These are phyloP conservation scores for Claviceps quebecensis DNA, from an alignment of 2,329 filamentous ascomycete species.

Conservation along the genomic window DNA sequence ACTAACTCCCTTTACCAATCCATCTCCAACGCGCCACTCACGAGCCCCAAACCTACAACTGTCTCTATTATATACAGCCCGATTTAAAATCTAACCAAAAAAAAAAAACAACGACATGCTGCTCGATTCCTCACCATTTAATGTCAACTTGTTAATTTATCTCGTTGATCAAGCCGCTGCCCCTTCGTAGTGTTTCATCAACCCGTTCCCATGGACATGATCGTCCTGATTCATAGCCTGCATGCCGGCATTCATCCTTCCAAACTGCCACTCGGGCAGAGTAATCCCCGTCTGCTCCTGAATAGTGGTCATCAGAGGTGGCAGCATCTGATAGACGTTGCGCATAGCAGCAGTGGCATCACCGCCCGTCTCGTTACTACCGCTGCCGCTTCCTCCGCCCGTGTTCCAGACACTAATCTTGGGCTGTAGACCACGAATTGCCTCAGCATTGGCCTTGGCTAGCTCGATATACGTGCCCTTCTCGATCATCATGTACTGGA, in stretches of 20 bases:
- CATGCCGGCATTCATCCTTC: slow-evolving; percentile 24
- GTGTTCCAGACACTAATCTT: slow-evolving; percentile 92
- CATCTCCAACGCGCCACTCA: too few relatives aligned
- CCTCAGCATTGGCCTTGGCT: slow-evolving; percentile 62
- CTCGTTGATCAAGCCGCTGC: not conserved
- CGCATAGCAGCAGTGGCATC: slow-evolving; percentile 49
- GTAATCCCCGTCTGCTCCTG: slow-evolving; percentile 78
- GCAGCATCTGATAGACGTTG: slow-evolving; percentile 73
- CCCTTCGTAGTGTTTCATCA: not conserved
- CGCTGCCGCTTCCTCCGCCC: slow-evolving; percentile 28
- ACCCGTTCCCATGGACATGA: not conserved
- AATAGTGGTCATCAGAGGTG: slow-evolving; percentile 71
- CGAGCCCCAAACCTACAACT: not conserved
- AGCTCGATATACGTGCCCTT: slow-evolving; percentile 65
- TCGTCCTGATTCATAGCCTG: slow-evolving; percentile 15
- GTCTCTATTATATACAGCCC: not conserved
- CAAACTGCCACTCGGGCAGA: slow-evolving; percentile 64
- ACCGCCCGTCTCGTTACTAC: slow-evolving; percentile 24
- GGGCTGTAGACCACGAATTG: slow-evolving; percentile 63
- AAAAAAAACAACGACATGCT: not conserved
- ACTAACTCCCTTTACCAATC: too few relatives aligned
- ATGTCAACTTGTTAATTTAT: not conserved
- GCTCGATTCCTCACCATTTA: not conserved
- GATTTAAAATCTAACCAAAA: not conserved
- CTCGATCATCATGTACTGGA: slow-evolving; percentile 82